Base-by-base conservation (phyloP, 352 stramenopile species). In the Blastocystis sp. region DNA sequence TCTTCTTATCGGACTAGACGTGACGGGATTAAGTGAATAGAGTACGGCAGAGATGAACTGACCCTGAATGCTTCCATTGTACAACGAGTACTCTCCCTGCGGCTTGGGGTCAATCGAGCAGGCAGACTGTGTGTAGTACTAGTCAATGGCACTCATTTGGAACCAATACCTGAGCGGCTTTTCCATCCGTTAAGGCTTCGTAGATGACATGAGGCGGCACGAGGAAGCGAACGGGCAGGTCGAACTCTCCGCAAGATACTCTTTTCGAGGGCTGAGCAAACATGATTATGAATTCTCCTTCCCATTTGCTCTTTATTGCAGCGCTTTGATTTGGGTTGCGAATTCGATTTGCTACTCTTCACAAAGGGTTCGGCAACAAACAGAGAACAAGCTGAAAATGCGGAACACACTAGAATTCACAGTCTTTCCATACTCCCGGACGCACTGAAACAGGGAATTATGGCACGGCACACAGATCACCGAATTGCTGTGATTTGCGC, bases 51-150 rank as follows among this genome's bases (percentile, higher is more conserved):
- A 65, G 23, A 65, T 53, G 40, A 81, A 81, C 34, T 64, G 23
- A 2, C 71, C 71, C 38, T 81, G 71, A 64, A 81, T 61, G 41
- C 52, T 41, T n/a, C 52, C 52, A 52, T 81, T 61, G 52, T 64
- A 81, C 7, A 81, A 48, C 2, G n/a, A 21, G 40, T 81, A 81
- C 34, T 67, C 59, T 43, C 71, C 71, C 17, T 43, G 43, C 10
- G 40, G 43, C 10, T 23, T 7, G 21, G 71, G 71, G 7, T 65
- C 14, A n/a, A 81, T 81, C 56, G 11, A 53, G 59, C 71, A 81
- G 11, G 28, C 40, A 1, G 71, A 81, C 52, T 81, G 71, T n/a
- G 71, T 81, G 56, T 81, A 81, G 48, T 81, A 81, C 71, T 81
- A 81, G 10, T 3, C 3, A 62, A 38, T 81, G 14, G 40, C 10